Percentiles rank a stretch among this genome's conserved stretches.
Conservation (phyloP, 129 eudicot species). For the Heracleum sosnowskyi region DNA sequence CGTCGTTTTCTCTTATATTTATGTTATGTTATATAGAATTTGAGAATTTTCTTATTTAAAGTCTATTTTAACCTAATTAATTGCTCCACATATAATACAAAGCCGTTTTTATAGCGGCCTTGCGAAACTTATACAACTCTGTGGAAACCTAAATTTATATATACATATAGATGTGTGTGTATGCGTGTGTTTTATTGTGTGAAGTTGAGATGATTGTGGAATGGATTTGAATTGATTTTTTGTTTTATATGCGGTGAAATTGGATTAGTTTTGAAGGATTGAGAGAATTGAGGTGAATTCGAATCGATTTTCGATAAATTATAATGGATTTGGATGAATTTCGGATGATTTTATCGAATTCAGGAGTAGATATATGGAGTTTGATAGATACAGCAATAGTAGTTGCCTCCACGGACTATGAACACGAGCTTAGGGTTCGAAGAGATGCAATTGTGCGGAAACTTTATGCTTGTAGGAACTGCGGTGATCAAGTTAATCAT, state of each 20-base stretch:
- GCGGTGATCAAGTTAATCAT: constrained; percentile 14
- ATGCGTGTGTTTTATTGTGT: neutral
- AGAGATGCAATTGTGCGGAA: constrained; percentile 53
- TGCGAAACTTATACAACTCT: neutral
- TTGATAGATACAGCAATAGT: constrained; percentile 58
- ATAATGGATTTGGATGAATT: constrained; percentile 61
- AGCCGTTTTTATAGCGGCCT: no score
- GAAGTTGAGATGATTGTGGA: neutral
- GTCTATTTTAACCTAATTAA: neutral
- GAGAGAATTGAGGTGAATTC: neutral
- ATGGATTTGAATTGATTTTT: no score
- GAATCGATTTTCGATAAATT: neutral
- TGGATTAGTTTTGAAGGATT: neutral
- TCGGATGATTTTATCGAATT: constrained; percentile 40
- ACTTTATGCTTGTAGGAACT: constrained; percentile 46
- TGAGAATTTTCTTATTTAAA: no score
- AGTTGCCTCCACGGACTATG: constrained; percentile 51
- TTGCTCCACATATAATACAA: neutral
- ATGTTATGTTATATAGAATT: no score
- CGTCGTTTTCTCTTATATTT: neutral
- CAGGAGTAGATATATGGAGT: constrained; percentile 54
- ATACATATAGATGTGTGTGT: neutral
- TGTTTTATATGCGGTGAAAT: neutral
- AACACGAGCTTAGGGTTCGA: constrained; percentile 44
- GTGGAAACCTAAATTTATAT: no score